Evolutionary conservation across 192 early-diverging fungal genomes (phyloP).

Genomic region (Polychytrium aggregatum): DNA sequence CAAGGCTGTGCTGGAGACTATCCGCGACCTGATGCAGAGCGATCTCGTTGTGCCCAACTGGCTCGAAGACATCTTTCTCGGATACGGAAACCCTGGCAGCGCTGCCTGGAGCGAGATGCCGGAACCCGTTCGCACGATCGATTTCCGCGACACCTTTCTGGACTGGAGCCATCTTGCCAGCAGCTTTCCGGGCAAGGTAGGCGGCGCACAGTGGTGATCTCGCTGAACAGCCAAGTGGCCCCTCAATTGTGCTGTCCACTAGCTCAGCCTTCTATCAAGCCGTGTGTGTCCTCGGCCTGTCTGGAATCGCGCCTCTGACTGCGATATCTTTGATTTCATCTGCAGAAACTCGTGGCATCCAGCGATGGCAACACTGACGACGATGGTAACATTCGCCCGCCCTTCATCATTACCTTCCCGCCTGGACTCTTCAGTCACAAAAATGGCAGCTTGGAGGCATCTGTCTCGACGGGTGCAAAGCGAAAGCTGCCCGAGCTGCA

Average conservation of each 20-base stretch:
- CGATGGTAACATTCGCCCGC: too few relatives aligned
- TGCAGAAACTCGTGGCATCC: too few relatives aligned
- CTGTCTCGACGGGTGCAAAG: conserved; percentile 11
- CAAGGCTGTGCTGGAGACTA: conserved; percentile 78
- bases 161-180: conserved; percentile 63
- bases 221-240: too few relatives aligned
- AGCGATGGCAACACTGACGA: too few relatives aligned
- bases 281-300: too few relatives aligned
- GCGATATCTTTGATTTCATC: too few relatives aligned
- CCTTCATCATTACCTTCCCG: too few relatives aligned
- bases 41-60: conserved; percentile 80
- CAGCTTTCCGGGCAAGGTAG: conserved; percentile 50
- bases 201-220: too few relatives aligned
- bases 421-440: conserved; percentile 5
- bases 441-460: conserved; percentile 13
- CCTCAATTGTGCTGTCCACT: too few relatives aligned
- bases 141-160: conserved; percentile 85
- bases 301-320: too few relatives aligned
- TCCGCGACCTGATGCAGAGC: conserved; percentile 78
- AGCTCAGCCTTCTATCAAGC: too few relatives aligned
- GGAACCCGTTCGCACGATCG: conserved; percentile 42
- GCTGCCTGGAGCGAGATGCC: conserved; percentile 59
- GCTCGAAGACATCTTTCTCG: conserved; percentile 83
- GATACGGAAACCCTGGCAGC: conserved; percentile 84
- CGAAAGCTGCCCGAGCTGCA: too few relatives aligned